Percentiles rank a stretch among this genome's conserved stretches.
Conservation (phyloP, 108 stramenopile genomes). For the Schizochytrium sp. region DNA sequence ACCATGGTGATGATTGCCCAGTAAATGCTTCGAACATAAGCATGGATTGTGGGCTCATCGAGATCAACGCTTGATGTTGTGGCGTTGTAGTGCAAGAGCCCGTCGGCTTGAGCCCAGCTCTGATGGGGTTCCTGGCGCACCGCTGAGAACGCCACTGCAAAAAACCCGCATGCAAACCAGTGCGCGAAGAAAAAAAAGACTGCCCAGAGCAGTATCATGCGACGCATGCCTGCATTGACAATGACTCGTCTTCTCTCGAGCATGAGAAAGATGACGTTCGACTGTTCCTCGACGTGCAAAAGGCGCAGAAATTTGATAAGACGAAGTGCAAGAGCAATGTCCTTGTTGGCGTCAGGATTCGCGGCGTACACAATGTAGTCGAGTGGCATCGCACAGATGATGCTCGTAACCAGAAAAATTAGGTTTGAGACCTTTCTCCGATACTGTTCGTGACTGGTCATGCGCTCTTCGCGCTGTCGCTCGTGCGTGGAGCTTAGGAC, state of each 20-base stretch:
- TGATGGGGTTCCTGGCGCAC: not conserved
- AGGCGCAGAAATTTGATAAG: not conserved
- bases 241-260: not conserved
- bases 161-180: slow-evolving; percentile 4
- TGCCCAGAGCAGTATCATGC: not conserved
- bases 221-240: not conserved
- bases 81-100: not conserved
- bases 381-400: not conserved
- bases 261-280: not conserved
- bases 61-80: not conserved
- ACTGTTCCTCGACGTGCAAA: not conserved
- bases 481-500: not conserved
- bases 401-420: not conserved
- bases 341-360: not conserved
- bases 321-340: not conserved
- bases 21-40: not conserved
- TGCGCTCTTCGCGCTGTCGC: not conserved
- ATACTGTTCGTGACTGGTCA: not conserved
- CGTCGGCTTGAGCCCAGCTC: not conserved
- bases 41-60: not conserved
- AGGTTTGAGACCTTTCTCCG: not conserved
- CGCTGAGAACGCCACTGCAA: not conserved
- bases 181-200: not conserved
- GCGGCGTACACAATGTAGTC: not conserved
- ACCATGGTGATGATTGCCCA: slow-evolving; percentile 13